Evolutionary conservation across 2,329 filamentous ascomycete species (phyloP), one percentile per base, ranked within the genome.

Genomic region (Chlorencoelia australis): DNA sequence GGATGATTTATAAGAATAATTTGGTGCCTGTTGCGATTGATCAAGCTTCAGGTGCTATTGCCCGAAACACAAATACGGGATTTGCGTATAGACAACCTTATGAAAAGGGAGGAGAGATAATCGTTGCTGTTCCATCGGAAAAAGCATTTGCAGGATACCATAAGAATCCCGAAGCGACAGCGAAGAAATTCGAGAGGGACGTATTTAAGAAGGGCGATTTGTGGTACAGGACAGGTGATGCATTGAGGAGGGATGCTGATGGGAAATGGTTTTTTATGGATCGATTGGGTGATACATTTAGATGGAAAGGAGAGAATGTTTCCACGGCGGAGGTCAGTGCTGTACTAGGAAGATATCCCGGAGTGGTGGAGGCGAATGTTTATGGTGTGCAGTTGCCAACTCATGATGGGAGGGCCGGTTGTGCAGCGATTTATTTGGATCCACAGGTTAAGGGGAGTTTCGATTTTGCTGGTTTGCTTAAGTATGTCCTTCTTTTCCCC

Each of bases 221-320:
- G 5, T 86, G 71, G 53, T 85, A 79, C 52, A 68, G 79, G 4
- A 75, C 71, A 0, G 81, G 81, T 4, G 81, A 86, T 54, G 71
- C 80, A 0, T 54, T 85, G 25, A 61, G 74, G 3, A 64, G 71
- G 14, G 72, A 79, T 43, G 45, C 45, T 2, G 76, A 85, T 35
- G 79, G 79, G 0, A 63, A 75, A 7, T 79, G 75, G 71, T 83
- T 69, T 58, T 86, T 85, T 56, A 57, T 79, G 24, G 81, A 86
- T 48, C 65, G 76, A 4, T 65, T 84, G 1, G 80, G 80, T 2
- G 81, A 86, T 55, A 85, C 81, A 0, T 86, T 79, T 58, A 68
- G 81, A 20, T 84, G 80, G 80, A 84, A 83, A 56, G 72, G 72
- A 35, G 75, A 80, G 57, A 80, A 81, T 46, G 74, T 80, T 26